Evolutionary conservation across 345 rosid species (phyloP), one percentile per base, ranked within the genome.

Genomic region (Citrus trifoliata): DNA sequence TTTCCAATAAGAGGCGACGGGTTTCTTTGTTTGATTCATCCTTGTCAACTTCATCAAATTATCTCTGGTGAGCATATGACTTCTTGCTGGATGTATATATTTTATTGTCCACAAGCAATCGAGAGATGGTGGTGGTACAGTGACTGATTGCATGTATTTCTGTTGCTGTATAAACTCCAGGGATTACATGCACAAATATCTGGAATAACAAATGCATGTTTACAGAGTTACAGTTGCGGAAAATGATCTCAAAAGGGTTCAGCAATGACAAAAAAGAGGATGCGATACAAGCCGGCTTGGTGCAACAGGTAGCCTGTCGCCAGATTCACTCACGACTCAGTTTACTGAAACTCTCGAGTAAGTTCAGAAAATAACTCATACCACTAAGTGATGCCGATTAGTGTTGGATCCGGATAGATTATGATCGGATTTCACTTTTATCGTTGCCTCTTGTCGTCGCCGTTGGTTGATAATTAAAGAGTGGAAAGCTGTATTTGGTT

Each of bases 1-100:
- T 82, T 30, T 63, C 81, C 1, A 83, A 79, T 79, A 89, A 87
- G 83, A 84, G 85, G 67, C 76, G 61, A 59, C 82, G 87, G 83
- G 27, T 80, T 18, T 72, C 71, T 73, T 82, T 82, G 69, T 76
- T 83, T 3, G 80, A 80, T 69, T 80, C 88, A 78, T 83, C 84
- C 59, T 78, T 81, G 30, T 76, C 83, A 66, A 78, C 83, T 74
- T 77, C 63, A 25, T 12, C 83, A 0, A 72, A 66, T 16, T 61
- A 79, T 74, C 65, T 67, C 35, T 60, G 78, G 81, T 82, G 83
- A 85, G 81, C 80, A 75, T 65, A 66, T 70, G 77, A 27, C 46
- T 28, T 46, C 72, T 37, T 46, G 10, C 18, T 37, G 74, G 63
- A 51, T 25, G 60, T 32, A 40, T n/a, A 10, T 27, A 27, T 60